Evolutionary conservation across 1,284 basidiomycete species (phyloP), one percentile per base, ranked within the genome.

Genomic region (Cutaneotrichosporon cyanovorans): DNA sequence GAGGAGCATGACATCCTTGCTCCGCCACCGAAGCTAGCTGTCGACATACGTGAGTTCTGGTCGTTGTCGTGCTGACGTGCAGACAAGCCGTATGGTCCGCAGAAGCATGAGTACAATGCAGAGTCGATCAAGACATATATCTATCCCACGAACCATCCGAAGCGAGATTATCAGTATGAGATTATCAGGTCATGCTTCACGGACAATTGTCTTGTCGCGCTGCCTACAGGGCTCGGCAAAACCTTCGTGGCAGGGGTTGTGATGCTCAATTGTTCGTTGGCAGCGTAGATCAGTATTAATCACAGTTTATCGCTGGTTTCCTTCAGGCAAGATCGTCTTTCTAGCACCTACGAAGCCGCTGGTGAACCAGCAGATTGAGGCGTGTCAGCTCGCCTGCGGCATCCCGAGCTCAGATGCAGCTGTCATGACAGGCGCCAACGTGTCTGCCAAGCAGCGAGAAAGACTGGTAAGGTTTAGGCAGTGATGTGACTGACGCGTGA

Each of bases 231-330:
- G 50, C 75, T 98, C 6, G 95, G 95, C 18, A 99, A 99, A 75
- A 98, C 95, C 0, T 98, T 99, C 63, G 87, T 99, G 51, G 95
- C 95, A 1, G 92, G 93, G 1, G 89, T 91, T 1, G 81, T 98
- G 18, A 97, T 99, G 87, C 73, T 91, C 10, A 92, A 91, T 58
- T 91, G 88, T 90, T 62, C 59, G 82, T 68, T 33, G n/a, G 12
- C n/a, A 22, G 20, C 21, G 14, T 28, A 7, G 8, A 28, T 28
- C 8, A 8, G 7, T 42, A 39, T 42, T 45, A 16, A 51, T 2
- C 11, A 16, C 58, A 91, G 88, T 81, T 65, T 93, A 90, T 61
- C 83, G 84, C 21, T 95, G 90, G 90, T 96, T 89, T 67, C 90
- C 90, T 0, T 79, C 84, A 39, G 90, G 89, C 23, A 95, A 92